Evolutionary conservation across 306 rosid species (phyloP).

Genomic region (Lupinus albus): DNA sequence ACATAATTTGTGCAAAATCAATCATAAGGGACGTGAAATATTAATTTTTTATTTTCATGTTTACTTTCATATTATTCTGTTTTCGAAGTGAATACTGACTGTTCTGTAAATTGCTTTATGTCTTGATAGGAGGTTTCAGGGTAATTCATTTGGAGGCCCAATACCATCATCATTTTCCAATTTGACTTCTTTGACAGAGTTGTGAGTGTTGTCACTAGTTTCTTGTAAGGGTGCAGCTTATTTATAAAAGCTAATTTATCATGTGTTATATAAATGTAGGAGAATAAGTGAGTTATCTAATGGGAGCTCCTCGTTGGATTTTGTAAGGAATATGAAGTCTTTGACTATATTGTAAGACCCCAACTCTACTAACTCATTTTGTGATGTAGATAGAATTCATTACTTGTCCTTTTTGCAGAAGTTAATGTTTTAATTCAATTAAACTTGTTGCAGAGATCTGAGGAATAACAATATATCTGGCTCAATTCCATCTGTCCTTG

Average conservation of each 20-base stretch:
- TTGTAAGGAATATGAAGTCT: constrained; percentile 69
- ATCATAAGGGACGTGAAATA: background rate
- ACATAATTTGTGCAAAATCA: background rate
- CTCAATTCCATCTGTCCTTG: constrained; percentile 67
- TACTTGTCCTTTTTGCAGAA: constrained; percentile 8
- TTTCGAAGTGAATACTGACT: constrained; percentile 16
- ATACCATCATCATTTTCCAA: constrained; percentile 69
- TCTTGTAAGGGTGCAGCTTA: background rate
- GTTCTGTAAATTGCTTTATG: constrained; percentile 20
- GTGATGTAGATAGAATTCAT: constrained; percentile 7
- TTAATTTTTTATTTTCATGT: background rate
- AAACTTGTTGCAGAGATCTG: constrained; percentile 60
- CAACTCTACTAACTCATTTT: constrained; percentile 11
- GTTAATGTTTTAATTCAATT: constrained; percentile 23
- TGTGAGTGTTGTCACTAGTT: constrained; percentile 58
- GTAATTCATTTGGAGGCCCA: constrained; percentile 74
- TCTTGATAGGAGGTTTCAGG: constrained; percentile 71
- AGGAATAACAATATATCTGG: constrained; percentile 70
- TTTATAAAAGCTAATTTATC: constrained; percentile 41
- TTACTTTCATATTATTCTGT: background rate
- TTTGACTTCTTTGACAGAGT: constrained; percentile 62
- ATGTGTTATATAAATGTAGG: constrained; percentile 48
- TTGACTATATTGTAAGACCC: constrained; percentile 58
- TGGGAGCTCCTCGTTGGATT: constrained; percentile 71
- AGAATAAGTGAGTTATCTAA: constrained; percentile 64